A percentile compares a stretch with the other conserved stretches of the same genome.
phyloP scores from a whole-genome alignment of 257 asterid genomes.

The Nicotiana undulata region DNA sequence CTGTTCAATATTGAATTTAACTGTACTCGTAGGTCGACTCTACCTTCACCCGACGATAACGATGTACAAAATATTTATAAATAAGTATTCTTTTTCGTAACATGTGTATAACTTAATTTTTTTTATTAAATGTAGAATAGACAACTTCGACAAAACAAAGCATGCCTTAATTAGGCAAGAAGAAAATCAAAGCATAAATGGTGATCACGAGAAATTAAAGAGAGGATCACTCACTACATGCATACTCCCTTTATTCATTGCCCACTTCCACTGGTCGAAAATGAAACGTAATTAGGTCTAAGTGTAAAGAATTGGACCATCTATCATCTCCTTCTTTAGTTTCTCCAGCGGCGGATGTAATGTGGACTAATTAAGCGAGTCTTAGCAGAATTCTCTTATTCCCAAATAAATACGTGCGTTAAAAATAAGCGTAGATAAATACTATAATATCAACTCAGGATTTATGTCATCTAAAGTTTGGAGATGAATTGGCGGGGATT shows the following conservation, averaged over 20 bases:
- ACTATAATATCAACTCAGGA: too few relatives aligned
- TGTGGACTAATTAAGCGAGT: too few relatives aligned
- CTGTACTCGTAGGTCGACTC: too few relatives aligned
- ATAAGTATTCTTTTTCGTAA: not conserved
- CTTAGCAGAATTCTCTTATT: too few relatives aligned
- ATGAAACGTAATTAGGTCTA: not conserved
- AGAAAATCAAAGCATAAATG: not conserved
- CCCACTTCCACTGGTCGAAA: not conserved
- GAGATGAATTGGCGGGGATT: too few relatives aligned
- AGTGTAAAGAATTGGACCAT: not conserved
- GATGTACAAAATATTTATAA: too few relatives aligned
- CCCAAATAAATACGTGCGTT: too few relatives aligned
- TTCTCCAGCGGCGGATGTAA: not conserved
- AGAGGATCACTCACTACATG: not conserved
- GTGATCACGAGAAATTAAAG: not conserved
- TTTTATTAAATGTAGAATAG: not conserved
- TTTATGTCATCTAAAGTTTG: too few relatives aligned
- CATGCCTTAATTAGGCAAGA: not conserved
- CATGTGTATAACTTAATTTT: not conserved
- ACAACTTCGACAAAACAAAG: not conserved
- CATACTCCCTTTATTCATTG: not conserved
- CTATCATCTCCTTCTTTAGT: too few relatives aligned
- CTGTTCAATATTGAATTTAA: too few relatives aligned
- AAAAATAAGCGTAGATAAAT: too few relatives aligned
- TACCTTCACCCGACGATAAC: too few relatives aligned